A percentile compares a stretch with the other conserved stretches of the same genome.
Evolutionary conservation across 2,329 filamentous ascomycete species (phyloP).

Genomic region (Aspergillus unguis): DNA sequence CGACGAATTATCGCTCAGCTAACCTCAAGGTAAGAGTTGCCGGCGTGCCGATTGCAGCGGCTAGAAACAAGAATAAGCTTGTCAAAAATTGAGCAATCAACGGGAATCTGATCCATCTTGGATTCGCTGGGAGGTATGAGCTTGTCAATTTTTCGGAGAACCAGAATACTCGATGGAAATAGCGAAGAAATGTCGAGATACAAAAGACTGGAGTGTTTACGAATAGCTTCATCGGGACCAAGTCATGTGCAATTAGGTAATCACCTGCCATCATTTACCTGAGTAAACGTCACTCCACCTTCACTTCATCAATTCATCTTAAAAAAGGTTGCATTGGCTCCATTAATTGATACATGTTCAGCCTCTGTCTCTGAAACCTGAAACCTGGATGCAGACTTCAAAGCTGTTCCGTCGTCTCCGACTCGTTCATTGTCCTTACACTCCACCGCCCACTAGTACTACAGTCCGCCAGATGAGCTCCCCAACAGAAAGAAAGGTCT

Average conservation of each 20-base stretch:
- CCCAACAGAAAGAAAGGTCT: slow-evolving; percentile 29
- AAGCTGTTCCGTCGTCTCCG: slow-evolving; percentile 8
- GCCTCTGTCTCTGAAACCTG: too few relatives aligned
- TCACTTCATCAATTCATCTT: background rate
- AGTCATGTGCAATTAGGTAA: background rate
- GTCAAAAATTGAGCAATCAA: too few relatives aligned
- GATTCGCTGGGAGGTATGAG: too few relatives aligned
- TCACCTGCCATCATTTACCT: background rate
- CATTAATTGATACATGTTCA: too few relatives aligned
- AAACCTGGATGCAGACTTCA: slow-evolving; percentile 14
- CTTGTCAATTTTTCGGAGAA: too few relatives aligned
- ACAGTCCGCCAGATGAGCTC: slow-evolving; percentile 21
- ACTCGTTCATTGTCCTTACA: slow-evolving; percentile 4
- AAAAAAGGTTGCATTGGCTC: too few relatives aligned
- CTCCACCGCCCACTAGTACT: slow-evolving; percentile 3
- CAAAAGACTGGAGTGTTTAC: background rate
- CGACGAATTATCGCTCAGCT: background rate
- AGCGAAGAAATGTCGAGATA: background rate
- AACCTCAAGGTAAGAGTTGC: too few relatives aligned
- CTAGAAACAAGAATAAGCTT: background rate
- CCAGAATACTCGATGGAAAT: background rate
- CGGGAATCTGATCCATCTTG: too few relatives aligned
- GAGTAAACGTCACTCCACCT: slow-evolving; percentile 8
- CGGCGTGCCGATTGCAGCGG: background rate
- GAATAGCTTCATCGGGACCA: slow-evolving; percentile 4